A percentile compares a stretch with the other conserved stretches of the same genome.
Conservation (phyloP, 768 basidiomycete species). For the Panaeolus papilionaceus region DNA sequence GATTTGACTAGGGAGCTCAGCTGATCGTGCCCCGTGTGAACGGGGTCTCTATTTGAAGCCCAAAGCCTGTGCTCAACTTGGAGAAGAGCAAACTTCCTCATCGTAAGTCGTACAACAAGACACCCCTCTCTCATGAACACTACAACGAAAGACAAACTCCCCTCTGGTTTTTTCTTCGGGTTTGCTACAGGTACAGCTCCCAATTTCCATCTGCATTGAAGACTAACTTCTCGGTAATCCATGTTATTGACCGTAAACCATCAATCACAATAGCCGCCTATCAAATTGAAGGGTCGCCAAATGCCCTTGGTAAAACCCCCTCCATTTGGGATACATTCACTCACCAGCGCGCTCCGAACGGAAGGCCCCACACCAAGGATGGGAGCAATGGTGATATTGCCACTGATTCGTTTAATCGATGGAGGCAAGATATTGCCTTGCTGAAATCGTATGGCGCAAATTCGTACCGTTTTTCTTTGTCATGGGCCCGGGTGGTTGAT, state of each 20-base stretch:
- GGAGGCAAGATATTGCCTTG: slow-evolving; percentile 68
- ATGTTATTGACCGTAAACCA: neutral
- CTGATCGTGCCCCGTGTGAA: neutral
- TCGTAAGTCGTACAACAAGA: no score
- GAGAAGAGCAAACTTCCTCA: no score
- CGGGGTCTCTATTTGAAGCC: neutral
- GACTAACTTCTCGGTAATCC: neutral
- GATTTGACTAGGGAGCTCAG: no score
- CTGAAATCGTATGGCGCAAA: slow-evolving; percentile 69
- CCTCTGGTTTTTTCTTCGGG: slow-evolving; percentile 40
- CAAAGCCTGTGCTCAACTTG: no score
- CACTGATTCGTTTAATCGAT: slow-evolving; percentile 70
- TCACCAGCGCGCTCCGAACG: slow-evolving; percentile 43
- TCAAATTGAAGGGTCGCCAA: slow-evolving; percentile 75
- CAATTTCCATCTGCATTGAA: neutral
- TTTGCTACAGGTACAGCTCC: slow-evolving; percentile 39
- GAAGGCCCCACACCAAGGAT: slow-evolving; percentile 59
- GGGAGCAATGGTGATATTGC: slow-evolving; percentile 69
- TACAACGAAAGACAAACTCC: slow-evolving; percentile 24
- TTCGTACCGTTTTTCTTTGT: slow-evolving; percentile 75
- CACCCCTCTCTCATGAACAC: neutral
- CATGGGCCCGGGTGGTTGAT: slow-evolving; percentile 78
- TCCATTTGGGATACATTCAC: slow-evolving; percentile 81
- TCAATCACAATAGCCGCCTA: slow-evolving; percentile 53
- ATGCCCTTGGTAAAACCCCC: slow-evolving; percentile 58